Conservation (phyloP, 1,284 basidiomycete genomes). For the Rhodotorula sp. region DNA sequence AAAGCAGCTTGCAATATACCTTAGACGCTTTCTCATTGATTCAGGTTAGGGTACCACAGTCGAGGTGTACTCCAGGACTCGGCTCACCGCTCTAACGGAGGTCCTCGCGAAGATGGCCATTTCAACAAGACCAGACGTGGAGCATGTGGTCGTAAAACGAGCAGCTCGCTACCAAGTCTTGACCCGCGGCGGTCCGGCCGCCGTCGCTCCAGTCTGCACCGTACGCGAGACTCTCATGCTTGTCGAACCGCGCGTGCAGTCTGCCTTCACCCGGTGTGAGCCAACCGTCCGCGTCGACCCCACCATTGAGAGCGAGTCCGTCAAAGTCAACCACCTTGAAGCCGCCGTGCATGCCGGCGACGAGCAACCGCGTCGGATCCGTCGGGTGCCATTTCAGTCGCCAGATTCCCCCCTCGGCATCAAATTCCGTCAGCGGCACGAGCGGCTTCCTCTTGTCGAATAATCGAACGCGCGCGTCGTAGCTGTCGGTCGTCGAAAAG, state of each 20-base stretch:
- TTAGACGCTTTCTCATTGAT: not conserved
- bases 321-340: conserved; percentile 73
- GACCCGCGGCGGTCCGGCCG: conserved; percentile 42
- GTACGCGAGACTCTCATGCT: conserved; percentile 83
- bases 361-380: conserved; percentile 64
- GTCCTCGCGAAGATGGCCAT: too few relatives aligned
- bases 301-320: conserved; percentile 14
- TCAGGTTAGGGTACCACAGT: too few relatives aligned
- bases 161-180: conserved; percentile 75
- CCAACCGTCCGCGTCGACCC: conserved; percentile 32
- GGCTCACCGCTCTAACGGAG: too few relatives aligned
- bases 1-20: not conserved
- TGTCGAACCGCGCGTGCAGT: conserved; percentile 65
- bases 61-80: too few relatives aligned
- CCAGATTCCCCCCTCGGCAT: conserved; percentile 92
- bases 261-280: conserved; percentile 41
- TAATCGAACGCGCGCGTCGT: conserved; percentile 75
- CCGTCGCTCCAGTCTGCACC: conserved; percentile 80
- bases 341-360: conserved; percentile 96
- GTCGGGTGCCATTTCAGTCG: conserved; percentile 92
- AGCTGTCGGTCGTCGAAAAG: conserved; percentile 57
- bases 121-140: conserved; percentile 64
- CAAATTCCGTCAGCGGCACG: conserved; percentile 60
- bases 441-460: conserved; percentile 76
- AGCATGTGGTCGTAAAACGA: conserved; percentile 93